Percentiles rank a stretch among this genome's conserved stretches.
Conservation (phyloP, 306 rosid species). For the Begonia masoniana region DNA sequence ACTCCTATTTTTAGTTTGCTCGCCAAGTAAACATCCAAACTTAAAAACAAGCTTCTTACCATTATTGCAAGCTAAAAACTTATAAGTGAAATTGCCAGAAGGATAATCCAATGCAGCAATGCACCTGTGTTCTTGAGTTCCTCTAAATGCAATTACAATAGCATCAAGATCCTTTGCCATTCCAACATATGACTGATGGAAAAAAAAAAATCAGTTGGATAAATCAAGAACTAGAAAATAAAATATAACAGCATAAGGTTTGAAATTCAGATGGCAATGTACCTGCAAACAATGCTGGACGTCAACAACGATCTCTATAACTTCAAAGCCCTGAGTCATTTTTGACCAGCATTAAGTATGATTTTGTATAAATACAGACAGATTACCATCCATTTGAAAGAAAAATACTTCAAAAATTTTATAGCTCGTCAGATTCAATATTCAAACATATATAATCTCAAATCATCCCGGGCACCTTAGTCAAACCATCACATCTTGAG, state of each 20-base stretch:
- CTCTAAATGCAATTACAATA: slow-evolving; percentile 84
- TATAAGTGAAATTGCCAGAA: not conserved
- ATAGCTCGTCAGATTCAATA: no score
- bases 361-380: no score
- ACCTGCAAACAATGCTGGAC: slow-evolving; percentile 92
- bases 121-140: slow-evolving; percentile 85
- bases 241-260: not conserved
- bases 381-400: no score
- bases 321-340: slow-evolving; percentile 74
- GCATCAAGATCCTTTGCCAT: slow-evolving; percentile 68
- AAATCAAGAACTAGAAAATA: not conserved
- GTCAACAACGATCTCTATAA: slow-evolving; percentile 82
- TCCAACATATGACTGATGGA: slow-evolving; percentile 76
- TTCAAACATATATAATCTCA: no score
- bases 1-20: not conserved
- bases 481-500: slow-evolving; percentile 54
- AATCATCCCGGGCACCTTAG: slow-evolving; percentile 41
- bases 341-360: slow-evolving; percentile 8
- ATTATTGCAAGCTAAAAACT: not conserved
- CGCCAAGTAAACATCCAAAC: not conserved
- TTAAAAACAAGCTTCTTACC: not conserved
- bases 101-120: slow-evolving; percentile 4
- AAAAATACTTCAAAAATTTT: no score
- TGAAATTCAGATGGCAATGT: slow-evolving; percentile 6
- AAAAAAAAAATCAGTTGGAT: slow-evolving; percentile 8